Conservation (phyloP, 2,329 filamentous ascomycete genomes). For the Fusarium sterilihyphosum region DNA sequence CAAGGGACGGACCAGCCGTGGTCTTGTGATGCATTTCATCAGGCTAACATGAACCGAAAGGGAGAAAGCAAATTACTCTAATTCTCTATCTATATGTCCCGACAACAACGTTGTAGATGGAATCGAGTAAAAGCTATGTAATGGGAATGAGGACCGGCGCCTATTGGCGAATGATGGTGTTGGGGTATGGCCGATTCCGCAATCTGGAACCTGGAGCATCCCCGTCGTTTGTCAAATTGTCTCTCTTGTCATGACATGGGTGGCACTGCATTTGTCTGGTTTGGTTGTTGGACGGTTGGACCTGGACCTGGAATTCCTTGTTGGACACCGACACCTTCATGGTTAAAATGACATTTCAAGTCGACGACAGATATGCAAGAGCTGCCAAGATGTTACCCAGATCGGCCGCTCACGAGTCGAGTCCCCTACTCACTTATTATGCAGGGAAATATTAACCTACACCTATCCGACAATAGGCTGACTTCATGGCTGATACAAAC, state of each 20-base stretch:
- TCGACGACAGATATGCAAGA: slow-evolving; percentile 20
- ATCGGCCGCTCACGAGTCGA: slow-evolving; percentile 21
- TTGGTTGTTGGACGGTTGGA: not conserved
- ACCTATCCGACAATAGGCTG: slow-evolving; percentile 3
- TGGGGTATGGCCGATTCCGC: slow-evolving; percentile 33
- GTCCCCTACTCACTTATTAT: slow-evolving; percentile 12
- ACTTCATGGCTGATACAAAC: slow-evolving; percentile 22
- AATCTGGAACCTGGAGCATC: slow-evolving; percentile 29
- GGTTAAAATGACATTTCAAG: slow-evolving; percentile 5
- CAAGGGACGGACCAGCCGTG: slow-evolving; percentile 39
- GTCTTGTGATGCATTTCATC: slow-evolving; percentile 39
- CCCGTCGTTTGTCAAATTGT: slow-evolving; percentile 10
- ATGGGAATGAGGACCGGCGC: slow-evolving; percentile 38
- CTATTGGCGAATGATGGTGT: slow-evolving; percentile 40
- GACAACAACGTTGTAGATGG: slow-evolving; percentile 34
- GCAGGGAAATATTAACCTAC: slow-evolving; percentile 22
- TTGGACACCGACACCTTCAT: slow-evolving; percentile 5
- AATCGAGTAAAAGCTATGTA: slow-evolving; percentile 47
- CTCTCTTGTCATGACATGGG: slow-evolving; percentile 30
- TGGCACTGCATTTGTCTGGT: slow-evolving; percentile 23
- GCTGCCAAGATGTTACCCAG: slow-evolving; percentile 17
- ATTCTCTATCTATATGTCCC: slow-evolving; percentile 5
- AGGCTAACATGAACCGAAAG: slow-evolving; percentile 28
- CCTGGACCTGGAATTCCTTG: not conserved
- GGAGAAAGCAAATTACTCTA: slow-evolving; percentile 19